Conservation (phyloP, 768 basidiomycete species). For the Naganishia antarctica region DNA sequence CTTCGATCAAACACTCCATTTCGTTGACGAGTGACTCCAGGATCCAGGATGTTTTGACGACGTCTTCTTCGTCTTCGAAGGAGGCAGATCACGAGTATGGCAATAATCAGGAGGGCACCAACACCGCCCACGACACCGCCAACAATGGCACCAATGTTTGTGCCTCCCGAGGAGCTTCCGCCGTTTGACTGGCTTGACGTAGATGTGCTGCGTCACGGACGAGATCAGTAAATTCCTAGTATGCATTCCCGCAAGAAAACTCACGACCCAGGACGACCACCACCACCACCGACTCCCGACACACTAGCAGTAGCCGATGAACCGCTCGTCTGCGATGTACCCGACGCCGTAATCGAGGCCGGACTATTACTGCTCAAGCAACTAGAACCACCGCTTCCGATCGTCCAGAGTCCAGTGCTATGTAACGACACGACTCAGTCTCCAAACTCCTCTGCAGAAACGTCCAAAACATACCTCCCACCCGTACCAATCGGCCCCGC, state of each 20-base stretch:
- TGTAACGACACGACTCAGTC: neutral
- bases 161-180: conserved; percentile 1
- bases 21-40: neutral
- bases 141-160: conserved; percentile 41
- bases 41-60: conserved; percentile 24
- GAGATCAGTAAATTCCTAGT: neutral
- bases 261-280: conserved; percentile 22
- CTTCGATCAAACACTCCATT: conserved; percentile 11
- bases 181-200: neutral
- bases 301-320: conserved; percentile 8
- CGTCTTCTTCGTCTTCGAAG: conserved; percentile 33
- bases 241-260: neutral
- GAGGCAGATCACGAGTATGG: conserved; percentile 45
- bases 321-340: neutral
- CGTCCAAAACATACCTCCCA: conserved; percentile 20
- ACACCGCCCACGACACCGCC: conserved; percentile 49
- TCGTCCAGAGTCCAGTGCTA: conserved; percentile 33
- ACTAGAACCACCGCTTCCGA: conserved; percentile 32
- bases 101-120: conserved; percentile 45
- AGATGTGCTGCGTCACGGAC: neutral
- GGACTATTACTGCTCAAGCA: conserved; percentile 38
- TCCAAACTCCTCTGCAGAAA: neutral
- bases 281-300: conserved; percentile 37
- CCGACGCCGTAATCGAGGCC: conserved; percentile 22
- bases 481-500: conserved; percentile 42